Percentiles rank a stretch among this genome's conserved stretches.
phyloP scores from a whole-genome alignment of 2,329 filamentous ascomycete genomes.

The Fusarium tupiense region DNA sequence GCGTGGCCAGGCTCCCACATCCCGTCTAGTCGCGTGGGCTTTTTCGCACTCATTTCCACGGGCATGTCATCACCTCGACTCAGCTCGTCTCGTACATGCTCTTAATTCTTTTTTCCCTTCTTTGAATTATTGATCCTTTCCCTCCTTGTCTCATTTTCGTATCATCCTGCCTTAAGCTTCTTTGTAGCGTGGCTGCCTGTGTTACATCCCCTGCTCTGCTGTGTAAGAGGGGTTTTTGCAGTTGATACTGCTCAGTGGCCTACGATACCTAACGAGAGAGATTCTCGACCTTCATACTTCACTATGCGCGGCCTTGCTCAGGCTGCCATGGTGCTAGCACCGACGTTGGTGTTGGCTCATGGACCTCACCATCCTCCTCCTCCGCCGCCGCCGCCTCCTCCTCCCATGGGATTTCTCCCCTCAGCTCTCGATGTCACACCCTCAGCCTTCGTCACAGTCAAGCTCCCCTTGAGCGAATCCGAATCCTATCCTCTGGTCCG shows the following conservation, averaged over 20 bases:
- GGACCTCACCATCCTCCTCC: slow-evolving; percentile 26
- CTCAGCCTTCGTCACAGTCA: slow-evolving; percentile 35
- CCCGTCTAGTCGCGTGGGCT: slow-evolving; percentile 20
- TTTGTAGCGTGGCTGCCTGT: slow-evolving; percentile 15
- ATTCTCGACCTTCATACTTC: slow-evolving; percentile 2
- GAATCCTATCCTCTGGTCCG: slow-evolving; percentile 38
- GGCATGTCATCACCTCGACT: slow-evolving; percentile 1
- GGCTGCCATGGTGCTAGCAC: slow-evolving; percentile 43
- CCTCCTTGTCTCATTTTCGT: slow-evolving; percentile 15
- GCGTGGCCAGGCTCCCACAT: slow-evolving; percentile 31
- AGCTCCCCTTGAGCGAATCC: slow-evolving; percentile 24
- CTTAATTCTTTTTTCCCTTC: slow-evolving; percentile 8
- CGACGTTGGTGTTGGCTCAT: slow-evolving; percentile 36
- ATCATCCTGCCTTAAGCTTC: slow-evolving; percentile 20
- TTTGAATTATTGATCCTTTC: not conserved
- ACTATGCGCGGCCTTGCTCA: slow-evolving; percentile 44
- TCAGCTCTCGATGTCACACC: slow-evolving; percentile 31
- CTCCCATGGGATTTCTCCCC: slow-evolving; percentile 27
- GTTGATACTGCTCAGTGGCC: not conserved
- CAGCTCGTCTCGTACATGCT: not conserved
- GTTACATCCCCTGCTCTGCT: not conserved
- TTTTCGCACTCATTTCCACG: slow-evolving; percentile 21
- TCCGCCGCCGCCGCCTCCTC: slow-evolving; percentile 20
- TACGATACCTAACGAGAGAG: not conserved
- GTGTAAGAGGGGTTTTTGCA: slow-evolving; percentile 11